Base-by-base conservation (phyloP, 768 basidiomycete species). In the Agaricus sinodeliciosus region DNA sequence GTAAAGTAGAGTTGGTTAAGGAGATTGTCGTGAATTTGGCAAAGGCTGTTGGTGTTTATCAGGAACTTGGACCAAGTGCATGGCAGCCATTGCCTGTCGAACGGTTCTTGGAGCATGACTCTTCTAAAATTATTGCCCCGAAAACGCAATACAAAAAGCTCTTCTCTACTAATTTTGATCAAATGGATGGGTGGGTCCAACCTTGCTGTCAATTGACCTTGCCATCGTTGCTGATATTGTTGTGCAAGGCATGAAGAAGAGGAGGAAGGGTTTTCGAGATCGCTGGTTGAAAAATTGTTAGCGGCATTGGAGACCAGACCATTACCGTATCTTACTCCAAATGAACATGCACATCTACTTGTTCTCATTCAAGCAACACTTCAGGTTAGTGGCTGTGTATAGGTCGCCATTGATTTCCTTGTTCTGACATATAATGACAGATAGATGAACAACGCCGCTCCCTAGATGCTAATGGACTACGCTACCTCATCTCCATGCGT, bases 401-500 rank as follows among this genome's bases (percentile, higher is more conserved):
- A 18, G 37, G 15, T 13, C 16, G 19, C 16, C 40, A 25, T 15
- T 57, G 4, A 40, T 41, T 27, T 42, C 35, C 34, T 41, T 37
- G 49, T 37, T 52, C 22, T 43, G 44, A 27, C 15, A 16, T 28
- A 43, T 34, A 40, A 40, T 57, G 8, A 53, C 53, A 96, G 92
- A 84, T 91, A 34, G 89, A 97, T 44, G 88, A 92, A 59, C 92
- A 94, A 64, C 80, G 84, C 2, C 82, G 94, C n/a, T 84, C 94
- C 0, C 72, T 97, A 22, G 95, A 99, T 67, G 72, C 89, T 2
- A 94, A 94, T 64, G 96, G 95, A 1, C 74, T 96, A 43, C 85
- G 95, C 42, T 99, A 94, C 69, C 78, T 97, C 31, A 86, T 94
- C 51, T 90, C 92, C 12, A 86, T 98, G 81, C 81, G 92, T 7